These are phyloP conservation scores for Stagonosporopsis chrysanthemi DNA, from an alignment of 2,329 filamentous ascomycete genomes.

Conservation along the genomic window DNA sequence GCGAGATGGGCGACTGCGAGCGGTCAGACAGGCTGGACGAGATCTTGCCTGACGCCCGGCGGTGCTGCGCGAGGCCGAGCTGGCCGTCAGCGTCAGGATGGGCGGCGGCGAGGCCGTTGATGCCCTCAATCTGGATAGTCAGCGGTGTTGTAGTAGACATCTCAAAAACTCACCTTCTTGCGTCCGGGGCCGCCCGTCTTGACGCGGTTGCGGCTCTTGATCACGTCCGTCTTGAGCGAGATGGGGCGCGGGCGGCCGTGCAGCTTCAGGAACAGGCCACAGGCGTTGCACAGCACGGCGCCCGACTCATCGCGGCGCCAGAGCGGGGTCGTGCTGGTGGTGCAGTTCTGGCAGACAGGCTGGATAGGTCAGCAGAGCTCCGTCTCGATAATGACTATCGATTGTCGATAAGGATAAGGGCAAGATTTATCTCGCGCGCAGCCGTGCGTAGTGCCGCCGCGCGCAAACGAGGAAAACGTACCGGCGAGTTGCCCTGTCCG, in stretches of 20 bases:
- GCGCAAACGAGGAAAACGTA: slow-evolving; percentile 49
- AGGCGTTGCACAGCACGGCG: slow-evolving; percentile 97
- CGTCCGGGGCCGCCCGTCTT: slow-evolving; percentile 84
- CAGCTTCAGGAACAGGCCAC: slow-evolving; percentile 95
- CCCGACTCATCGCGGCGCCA: slow-evolving; percentile 98
- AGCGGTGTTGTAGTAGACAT: not conserved
- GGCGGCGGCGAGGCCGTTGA: slow-evolving; percentile 65
- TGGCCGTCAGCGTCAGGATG: slow-evolving; percentile 64
- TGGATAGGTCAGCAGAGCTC: slow-evolving; percentile 55
- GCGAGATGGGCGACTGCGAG: slow-evolving; percentile 79
- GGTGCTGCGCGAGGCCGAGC: slow-evolving; percentile 64
- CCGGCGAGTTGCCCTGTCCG: slow-evolving; percentile 66
- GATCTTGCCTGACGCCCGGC: slow-evolving; percentile 74
- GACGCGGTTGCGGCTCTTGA: slow-evolving; percentile 98
- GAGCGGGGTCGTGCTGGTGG: slow-evolving; percentile 91
- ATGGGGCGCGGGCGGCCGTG: slow-evolving; percentile 93
- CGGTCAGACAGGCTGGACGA: slow-evolving; percentile 76
- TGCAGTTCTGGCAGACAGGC: slow-evolving; percentile 96
- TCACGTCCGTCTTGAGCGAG: slow-evolving; percentile 97
- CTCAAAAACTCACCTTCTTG: slow-evolving; percentile 72
- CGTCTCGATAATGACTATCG: slow-evolving; percentile 39
- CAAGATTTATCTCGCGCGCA: slow-evolving; percentile 32
- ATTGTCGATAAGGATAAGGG: slow-evolving; percentile 57
- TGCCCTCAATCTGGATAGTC: slow-evolving; percentile 36
- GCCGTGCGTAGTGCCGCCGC: slow-evolving; percentile 40